phyloP scores from a whole-genome alignment of 1,284 basidiomycete genomes.

The Boletus calvinii region DNA sequence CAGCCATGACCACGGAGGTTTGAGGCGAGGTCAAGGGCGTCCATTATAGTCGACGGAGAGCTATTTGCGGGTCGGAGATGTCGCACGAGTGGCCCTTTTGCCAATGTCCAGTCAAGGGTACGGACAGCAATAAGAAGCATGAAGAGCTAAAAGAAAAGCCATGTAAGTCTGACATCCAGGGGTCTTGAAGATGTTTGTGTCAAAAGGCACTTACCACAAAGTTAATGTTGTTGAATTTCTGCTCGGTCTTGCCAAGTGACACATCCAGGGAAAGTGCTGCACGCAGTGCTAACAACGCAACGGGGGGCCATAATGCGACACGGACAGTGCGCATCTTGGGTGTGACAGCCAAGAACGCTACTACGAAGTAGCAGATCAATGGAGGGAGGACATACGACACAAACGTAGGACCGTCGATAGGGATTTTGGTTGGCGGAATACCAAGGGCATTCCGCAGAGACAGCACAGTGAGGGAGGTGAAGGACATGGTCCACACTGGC shows the following conservation, averaged over 20 bases:
- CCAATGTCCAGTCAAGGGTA: slow-evolving; percentile 21
- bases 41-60: slow-evolving; percentile 24
- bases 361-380: slow-evolving; percentile 43
- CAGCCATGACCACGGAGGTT: slow-evolving; percentile 61
- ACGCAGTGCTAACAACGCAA: slow-evolving; percentile 41
- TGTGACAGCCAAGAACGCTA: slow-evolving; percentile 47
- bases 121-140: slow-evolving; percentile 20
- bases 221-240: slow-evolving; percentile 41
- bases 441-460: background rate
- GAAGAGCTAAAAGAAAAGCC: slow-evolving; percentile 6
- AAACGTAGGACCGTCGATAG: background rate
- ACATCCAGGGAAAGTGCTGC: slow-evolving; percentile 44
- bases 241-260: slow-evolving; percentile 34
- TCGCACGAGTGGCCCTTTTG: slow-evolving; percentile 17
- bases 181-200: background rate
- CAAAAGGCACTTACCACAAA: slow-evolving; percentile 35
- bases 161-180: background rate
- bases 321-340: slow-evolving; percentile 43
- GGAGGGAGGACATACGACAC: slow-evolving; percentile 37
- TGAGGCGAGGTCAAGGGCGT: slow-evolving; percentile 47
- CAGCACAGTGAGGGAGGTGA: background rate
- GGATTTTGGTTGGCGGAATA: background rate
- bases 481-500: too few species aligned
- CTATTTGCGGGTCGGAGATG: slow-evolving; percentile 5
- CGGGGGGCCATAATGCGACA: slow-evolving; percentile 45